These are phyloP conservation scores for Austroboletus novae-zelandiae DNA, from an alignment of 1,284 basidiomycete species.

Conservation along the genomic window DNA sequence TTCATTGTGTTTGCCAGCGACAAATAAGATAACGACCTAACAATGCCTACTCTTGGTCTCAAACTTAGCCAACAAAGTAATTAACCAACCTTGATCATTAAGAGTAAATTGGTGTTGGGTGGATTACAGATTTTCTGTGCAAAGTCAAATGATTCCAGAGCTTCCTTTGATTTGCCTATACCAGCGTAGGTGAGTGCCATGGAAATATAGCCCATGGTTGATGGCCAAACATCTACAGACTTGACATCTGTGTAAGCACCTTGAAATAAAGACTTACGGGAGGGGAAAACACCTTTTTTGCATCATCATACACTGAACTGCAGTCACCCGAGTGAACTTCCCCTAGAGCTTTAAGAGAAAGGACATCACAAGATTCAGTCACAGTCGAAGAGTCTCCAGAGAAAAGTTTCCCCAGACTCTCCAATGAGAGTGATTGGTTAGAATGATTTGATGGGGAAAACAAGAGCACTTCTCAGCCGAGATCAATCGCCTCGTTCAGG, in stretches of 20 bases:
- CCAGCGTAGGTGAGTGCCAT: conserved; percentile 1
- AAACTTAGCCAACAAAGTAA: too few species aligned
- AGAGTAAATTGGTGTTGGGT: not conserved
- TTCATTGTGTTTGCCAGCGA: not conserved
- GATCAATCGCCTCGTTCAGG: too few species aligned
- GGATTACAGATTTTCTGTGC: not conserved
- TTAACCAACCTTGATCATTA: conserved; percentile 6
- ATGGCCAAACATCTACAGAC: conserved; percentile 2
- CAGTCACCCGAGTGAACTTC: not conserved
- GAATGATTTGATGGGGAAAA: too few species aligned
- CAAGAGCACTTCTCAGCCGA: too few species aligned
- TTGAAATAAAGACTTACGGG: not conserved
- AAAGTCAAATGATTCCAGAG: conserved; percentile 1
- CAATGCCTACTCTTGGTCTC: not conserved
- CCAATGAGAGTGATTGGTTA: too few species aligned
- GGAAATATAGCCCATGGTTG: conserved; percentile 6
- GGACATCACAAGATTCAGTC: not conserved
- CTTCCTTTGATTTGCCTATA: not conserved
- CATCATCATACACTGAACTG: not conserved
- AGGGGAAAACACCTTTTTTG: not conserved
- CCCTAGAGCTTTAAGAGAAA: not conserved
- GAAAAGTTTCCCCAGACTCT: too few species aligned
- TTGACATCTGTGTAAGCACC: not conserved
- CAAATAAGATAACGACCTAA: conserved; percentile 3
- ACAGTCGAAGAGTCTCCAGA: not conserved